A percentile compares a stretch with the other conserved stretches of the same genome.
Evolutionary conservation across 352 stramenopile species (phyloP).

Genomic region (Pythium phragmitis): DNA sequence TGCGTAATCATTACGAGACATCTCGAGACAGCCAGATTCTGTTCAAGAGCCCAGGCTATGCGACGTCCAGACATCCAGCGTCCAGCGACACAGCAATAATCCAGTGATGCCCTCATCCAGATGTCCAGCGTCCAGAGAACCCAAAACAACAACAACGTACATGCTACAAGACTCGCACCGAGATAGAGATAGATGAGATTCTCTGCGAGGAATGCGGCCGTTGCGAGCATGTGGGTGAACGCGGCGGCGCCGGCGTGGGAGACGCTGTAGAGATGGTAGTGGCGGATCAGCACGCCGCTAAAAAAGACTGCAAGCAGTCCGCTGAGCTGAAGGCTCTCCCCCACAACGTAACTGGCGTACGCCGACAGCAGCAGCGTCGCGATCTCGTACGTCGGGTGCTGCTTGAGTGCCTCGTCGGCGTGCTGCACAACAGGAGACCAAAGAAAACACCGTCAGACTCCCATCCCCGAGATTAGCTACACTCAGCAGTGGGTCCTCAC

Average conservation of each 20-base stretch:
- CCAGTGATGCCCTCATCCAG: background rate
- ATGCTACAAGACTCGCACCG: constrained; percentile 69
- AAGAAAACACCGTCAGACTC: background rate
- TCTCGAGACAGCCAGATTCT: too few relatives aligned
- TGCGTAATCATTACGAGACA: too few relatives aligned
- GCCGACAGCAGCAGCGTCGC: constrained; percentile 64
- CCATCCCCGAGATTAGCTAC: background rate
- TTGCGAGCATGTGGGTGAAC: constrained; percentile 35
- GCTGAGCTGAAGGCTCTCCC: constrained; percentile 57
- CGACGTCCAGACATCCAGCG: background rate
- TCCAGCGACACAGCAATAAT: background rate
- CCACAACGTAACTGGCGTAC: constrained; percentile 70
- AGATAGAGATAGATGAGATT: constrained; percentile 55
- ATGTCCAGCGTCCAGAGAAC: background rate
- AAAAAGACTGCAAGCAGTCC: constrained; percentile 93
- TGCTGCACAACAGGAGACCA: constrained; percentile 21
- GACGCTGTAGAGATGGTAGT: constrained; percentile 45
- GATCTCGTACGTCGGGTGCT: constrained; percentile 59
- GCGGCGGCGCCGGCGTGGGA: constrained; percentile 24
- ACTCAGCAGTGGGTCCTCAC: background rate
- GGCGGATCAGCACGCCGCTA: constrained; percentile 52
- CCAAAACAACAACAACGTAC: constrained; percentile 46
- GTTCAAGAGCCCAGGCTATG: too few relatives aligned
- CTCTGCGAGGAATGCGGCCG: constrained; percentile 37
- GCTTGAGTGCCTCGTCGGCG: constrained; percentile 34